These are phyloP conservation scores for Saururus chinensis DNA, from an alignment of 164 flowering plant species.

Conservation along the genomic window DNA sequence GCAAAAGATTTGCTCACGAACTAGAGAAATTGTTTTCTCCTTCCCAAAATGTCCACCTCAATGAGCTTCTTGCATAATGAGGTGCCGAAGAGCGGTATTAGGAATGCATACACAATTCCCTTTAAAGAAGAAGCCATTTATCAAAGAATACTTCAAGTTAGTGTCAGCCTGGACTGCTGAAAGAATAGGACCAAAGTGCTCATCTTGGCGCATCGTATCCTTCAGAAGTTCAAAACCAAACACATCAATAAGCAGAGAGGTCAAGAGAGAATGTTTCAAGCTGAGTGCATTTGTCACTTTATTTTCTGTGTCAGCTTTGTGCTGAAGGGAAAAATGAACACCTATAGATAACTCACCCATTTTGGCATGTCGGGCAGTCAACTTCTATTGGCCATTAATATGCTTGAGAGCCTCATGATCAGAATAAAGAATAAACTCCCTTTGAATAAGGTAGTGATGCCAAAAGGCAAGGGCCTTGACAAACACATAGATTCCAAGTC, in stretches of 20 bases:
- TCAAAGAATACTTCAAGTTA: neutral
- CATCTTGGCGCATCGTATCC: neutral
- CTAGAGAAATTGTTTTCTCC: neutral
- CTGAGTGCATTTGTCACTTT: neutral
- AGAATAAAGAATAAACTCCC: neutral
- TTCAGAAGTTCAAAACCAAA: neutral
- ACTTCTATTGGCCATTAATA: neutral
- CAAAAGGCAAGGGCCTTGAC: neutral
- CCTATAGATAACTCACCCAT: neutral
- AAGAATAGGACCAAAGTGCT: no score
- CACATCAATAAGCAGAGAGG: neutral
- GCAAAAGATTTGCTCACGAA: neutral
- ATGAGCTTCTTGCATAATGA: neutral
- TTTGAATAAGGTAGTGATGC: neutral
- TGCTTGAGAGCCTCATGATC: neutral
- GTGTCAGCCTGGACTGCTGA: neutral
- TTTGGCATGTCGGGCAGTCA: neutral
- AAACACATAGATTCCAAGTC: neutral
- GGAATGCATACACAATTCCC: neutral
- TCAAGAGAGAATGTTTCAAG: neutral
- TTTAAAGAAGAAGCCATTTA: neutral
- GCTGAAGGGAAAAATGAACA: neutral
- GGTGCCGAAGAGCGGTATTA: neutral
- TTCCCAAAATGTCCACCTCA: neutral
- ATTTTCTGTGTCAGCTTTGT: neutral